Conservation (phyloP, 495 filamentous ascomycete species). For the Pseudotulostoma volvatum region DNA sequence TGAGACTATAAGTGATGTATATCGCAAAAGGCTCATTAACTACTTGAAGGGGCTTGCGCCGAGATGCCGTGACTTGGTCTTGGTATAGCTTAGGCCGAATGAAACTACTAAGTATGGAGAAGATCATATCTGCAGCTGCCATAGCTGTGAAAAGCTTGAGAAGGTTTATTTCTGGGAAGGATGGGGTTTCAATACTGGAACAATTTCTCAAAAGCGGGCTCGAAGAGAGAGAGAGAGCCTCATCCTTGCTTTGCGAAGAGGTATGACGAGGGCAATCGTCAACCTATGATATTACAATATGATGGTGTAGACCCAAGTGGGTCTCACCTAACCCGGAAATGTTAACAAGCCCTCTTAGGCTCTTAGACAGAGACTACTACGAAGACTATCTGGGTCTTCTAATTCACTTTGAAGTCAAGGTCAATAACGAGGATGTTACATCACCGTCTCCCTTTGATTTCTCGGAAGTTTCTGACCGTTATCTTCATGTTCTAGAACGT, state of each 20-base stretch:
- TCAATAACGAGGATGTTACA: not conserved
- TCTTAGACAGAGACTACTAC: not conserved
- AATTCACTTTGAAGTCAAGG: not conserved
- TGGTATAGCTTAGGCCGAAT: not conserved
- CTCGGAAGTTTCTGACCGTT: too few relatives aligned
- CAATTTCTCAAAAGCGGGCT: not conserved
- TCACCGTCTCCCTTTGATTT: not conserved
- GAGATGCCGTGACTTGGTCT: too few relatives aligned
- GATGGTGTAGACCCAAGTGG: slow-evolving; percentile 5
- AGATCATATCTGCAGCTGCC: not conserved
- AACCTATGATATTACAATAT: slow-evolving; percentile 4
- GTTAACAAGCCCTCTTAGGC: not conserved
- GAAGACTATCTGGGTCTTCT: too few relatives aligned
- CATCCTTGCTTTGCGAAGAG: not conserved
- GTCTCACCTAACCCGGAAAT: not conserved
- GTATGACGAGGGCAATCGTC: not conserved
- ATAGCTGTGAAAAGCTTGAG: too few relatives aligned
- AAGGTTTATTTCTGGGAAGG: too few relatives aligned
- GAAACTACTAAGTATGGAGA: not conserved
- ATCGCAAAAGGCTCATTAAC: not conserved
- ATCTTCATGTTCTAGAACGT: not conserved
- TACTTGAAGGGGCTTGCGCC: slow-evolving; percentile 1
- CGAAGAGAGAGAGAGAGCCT: slow-evolving; percentile 5
- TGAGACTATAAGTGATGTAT: not conserved
- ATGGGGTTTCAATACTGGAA: not conserved